Percentiles rank a stretch among this genome's conserved stretches.
Evolutionary conservation across 768 basidiomycete genomes (phyloP).

Genomic region (Boletus rex-veris): DNA sequence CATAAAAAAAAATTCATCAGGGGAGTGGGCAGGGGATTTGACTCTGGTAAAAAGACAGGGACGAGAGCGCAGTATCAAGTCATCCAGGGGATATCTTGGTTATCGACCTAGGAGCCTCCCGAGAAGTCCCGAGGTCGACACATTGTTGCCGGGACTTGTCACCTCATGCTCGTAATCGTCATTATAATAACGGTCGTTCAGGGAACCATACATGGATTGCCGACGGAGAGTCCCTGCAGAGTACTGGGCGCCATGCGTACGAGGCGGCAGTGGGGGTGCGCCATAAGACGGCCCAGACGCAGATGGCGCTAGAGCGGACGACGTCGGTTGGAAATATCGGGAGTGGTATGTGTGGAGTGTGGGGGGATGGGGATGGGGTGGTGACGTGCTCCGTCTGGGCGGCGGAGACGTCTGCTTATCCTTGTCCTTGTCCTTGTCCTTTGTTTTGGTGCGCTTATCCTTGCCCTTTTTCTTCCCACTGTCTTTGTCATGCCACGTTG

Average conservation of each 20-base stretch:
- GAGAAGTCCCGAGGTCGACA: conserved; percentile 16
- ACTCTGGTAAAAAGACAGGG: too few relatives aligned
- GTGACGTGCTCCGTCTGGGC: conserved; percentile 2
- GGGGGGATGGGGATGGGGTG: conserved; percentile 7
- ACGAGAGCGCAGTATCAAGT: too few relatives aligned
- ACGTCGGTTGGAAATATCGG: conserved; percentile 12
- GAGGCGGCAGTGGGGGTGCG: conserved; percentile 3
- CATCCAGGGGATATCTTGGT: background rate
- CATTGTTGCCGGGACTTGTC: background rate
- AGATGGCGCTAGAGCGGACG: conserved; percentile 35
- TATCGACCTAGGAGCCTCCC: conserved; percentile 23
- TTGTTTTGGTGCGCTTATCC: conserved; percentile 23
- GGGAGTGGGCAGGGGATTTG: too few relatives aligned
- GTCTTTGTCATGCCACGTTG: background rate
- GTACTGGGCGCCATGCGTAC: background rate
- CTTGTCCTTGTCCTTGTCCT: conserved; percentile 33
- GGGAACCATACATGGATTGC: conserved; percentile 19
- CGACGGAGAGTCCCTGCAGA: conserved; percentile 4
- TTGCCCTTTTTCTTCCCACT: conserved; percentile 11
- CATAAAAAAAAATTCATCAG: too few relatives aligned
- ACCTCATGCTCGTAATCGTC: background rate
- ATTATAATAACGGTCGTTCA: background rate
- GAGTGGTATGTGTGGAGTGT: conserved; percentile 21
- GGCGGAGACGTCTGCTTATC: conserved; percentile 9
- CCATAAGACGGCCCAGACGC: background rate